These are phyloP conservation scores for Aureobasidium sp. DNA, from an alignment of 2,329 filamentous ascomycete species.

Conservation along the genomic window DNA sequence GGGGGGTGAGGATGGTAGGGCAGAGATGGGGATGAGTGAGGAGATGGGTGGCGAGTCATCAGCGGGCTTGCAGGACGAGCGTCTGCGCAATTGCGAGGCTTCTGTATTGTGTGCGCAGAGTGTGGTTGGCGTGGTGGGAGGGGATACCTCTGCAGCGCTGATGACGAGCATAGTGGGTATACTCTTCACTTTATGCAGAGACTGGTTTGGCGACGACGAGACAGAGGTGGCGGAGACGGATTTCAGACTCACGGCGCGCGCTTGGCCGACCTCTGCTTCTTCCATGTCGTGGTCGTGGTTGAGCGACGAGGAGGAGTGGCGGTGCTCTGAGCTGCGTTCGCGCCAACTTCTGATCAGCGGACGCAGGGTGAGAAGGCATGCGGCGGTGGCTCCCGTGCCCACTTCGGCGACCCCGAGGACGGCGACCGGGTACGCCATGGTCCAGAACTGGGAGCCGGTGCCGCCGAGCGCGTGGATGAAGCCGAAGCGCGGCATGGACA, in stretches of 20 bases:
- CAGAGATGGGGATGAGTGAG: too few relatives aligned
- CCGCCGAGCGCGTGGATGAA: background rate
- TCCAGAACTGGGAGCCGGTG: slow-evolving; percentile 12
- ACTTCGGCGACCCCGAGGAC: slow-evolving; percentile 26
- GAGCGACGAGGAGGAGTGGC: background rate
- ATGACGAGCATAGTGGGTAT: background rate
- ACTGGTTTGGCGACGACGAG: background rate
- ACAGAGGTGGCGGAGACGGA: background rate
- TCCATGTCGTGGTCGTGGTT: background rate
- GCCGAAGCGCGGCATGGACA: slow-evolving; percentile 4
- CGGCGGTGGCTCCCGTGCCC: slow-evolving; percentile 26
- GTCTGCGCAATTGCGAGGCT: background rate
- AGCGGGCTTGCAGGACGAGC: background rate
- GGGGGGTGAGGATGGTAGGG: background rate
- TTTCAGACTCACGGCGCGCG: background rate
- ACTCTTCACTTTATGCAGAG: background rate
- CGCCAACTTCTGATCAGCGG: slow-evolving; percentile 21
- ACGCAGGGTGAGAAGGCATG: slow-evolving; percentile 24
- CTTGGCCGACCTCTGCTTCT: background rate
- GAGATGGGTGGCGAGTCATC: background rate
- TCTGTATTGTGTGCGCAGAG: too few relatives aligned
- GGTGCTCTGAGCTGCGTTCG: background rate
- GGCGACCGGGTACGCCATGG: slow-evolving; percentile 15
- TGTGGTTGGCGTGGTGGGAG: too few relatives aligned
- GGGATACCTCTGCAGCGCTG: background rate